phyloP scores from a whole-genome alignment of 148 eudicot species.

The Spergularia marina region DNA sequence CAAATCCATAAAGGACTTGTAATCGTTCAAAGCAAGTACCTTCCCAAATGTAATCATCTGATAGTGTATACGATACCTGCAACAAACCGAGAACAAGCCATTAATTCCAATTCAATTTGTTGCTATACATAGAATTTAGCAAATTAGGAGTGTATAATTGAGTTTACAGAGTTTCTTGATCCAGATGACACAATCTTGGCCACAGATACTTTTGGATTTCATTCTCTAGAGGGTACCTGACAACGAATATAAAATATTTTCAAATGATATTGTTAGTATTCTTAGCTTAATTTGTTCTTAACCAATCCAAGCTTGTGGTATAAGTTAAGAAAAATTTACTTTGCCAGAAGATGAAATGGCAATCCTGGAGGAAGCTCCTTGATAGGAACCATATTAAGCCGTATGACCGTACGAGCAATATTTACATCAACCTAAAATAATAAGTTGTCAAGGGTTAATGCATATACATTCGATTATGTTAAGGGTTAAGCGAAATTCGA shows the following conservation, averaged over 20 bases:
- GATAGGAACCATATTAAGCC: constrained; percentile 89
- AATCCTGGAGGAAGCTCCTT: constrained; percentile 55
- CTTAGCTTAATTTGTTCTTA: neutral
- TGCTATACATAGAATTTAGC: neutral
- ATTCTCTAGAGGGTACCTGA: constrained; percentile 56
- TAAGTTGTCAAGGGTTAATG: no score
- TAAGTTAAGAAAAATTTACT: constrained; percentile 30
- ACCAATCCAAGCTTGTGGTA: neutral
- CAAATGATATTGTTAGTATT: neutral
- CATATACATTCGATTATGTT: no score
- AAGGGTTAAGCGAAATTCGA: no score
- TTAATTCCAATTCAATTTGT: neutral
- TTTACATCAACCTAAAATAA: constrained; percentile 68
- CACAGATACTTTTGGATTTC: constrained; percentile 54
- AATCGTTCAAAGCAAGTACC: constrained; percentile 28
- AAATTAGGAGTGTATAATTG: neutral
- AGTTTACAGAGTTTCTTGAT: constrained; percentile 45
- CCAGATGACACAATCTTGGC: constrained; percentile 48
- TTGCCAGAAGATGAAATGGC: constrained; percentile 56
- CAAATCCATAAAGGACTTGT: no score
- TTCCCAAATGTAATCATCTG: constrained; percentile 76
- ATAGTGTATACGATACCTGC: constrained; percentile 60
- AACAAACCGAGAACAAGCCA: constrained; percentile 16
- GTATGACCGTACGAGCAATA: constrained; percentile 63
- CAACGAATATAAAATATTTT: neutral